Evolutionary conservation across 768 basidiomycete species (phyloP), one percentile per base, ranked within the genome.

Genomic region (Mrakia hoshinonis): DNA sequence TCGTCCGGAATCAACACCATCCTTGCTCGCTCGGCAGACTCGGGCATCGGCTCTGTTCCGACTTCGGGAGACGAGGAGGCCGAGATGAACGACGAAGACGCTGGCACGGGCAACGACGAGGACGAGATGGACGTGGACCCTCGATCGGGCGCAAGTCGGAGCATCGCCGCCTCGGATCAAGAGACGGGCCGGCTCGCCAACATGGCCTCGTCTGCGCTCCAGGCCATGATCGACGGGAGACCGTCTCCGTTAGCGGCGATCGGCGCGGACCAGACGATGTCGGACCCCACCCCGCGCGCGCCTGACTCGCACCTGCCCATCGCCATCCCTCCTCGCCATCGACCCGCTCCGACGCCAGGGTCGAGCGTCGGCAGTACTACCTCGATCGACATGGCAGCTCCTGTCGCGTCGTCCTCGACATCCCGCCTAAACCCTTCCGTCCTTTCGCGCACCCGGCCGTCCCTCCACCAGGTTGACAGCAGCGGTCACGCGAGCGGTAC

Each of bases 111-210:
- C 7, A 68, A 64, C 47, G 66, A 69, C 15, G 69, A 73, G 15
- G 70, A 68, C 26, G 66, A 73, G 66, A 73, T 75, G 73, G 73
- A 76, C 38, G 73, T 72, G 62, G 74, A 76, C 29, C 63, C 62
- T 10, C 76, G 70, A 9, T 60, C 63, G 20, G 20, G 26, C 31
- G 34, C 36, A 22, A 29, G 31, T 31, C 58, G 36, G 22, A 38
- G n/a, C 34, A 39, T 61, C 47, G 49, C 49, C 48, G 47, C 58
- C 6, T 72, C 70, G 63, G 70, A 72, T 55, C 34, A 66, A 15
- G 70, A 67, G 38, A 72, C 65, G 6, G 70, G 49, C 9, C 49
- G 70, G 7, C 65, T 72, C 29, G 70, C 70, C 18, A 43, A 66
- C 12, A 15, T 51, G 22, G 70, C 70, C 12, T 61, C 55, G 15